Conservation (phyloP, 129 eudicot species). For the Flaveria robusta region DNA sequence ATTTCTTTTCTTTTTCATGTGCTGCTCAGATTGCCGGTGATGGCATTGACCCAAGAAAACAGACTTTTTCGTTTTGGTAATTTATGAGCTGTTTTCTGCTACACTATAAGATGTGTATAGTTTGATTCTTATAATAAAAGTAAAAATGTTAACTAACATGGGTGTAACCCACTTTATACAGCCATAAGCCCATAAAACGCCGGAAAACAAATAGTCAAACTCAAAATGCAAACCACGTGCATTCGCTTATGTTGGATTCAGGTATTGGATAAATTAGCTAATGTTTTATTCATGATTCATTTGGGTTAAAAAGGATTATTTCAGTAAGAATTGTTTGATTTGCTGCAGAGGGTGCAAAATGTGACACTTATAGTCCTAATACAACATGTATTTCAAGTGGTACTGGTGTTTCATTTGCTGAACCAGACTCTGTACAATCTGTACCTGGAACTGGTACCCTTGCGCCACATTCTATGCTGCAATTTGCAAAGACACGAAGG, state of each 20-base stretch:
- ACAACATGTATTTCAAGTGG: constrained; percentile 55
- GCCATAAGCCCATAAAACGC: constrained; percentile 54
- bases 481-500: constrained; percentile 85
- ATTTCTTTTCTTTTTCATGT: constrained; percentile 10
- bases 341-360: constrained; percentile 45
- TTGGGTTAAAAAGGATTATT: not conserved
- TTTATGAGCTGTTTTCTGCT: constrained; percentile 1
- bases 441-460: constrained; percentile 55
- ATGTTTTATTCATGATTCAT: not conserved
- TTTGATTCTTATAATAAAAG: not conserved
- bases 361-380: constrained; percentile 52
- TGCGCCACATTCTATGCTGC: constrained; percentile 64
- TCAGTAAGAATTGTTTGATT: constrained; percentile 6
- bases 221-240: constrained; percentile 54
- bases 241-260: constrained; percentile 55
- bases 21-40: constrained; percentile 55
- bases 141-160: constrained; percentile 5
- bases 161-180: constrained; percentile 32
- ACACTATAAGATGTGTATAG: constrained; percentile 7
- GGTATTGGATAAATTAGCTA: constrained; percentile 27
- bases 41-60: constrained; percentile 74
- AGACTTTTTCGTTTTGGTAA: constrained; percentile 72
- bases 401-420: constrained; percentile 55
- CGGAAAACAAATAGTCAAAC: constrained; percentile 40
- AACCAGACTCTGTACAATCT: constrained; percentile 73